A percentile compares a stretch with the other conserved stretches of the same genome.
Evolutionary conservation across 2,329 filamentous ascomycete genomes (phyloP).

Genomic region (Colletotrichum coccodes): DNA sequence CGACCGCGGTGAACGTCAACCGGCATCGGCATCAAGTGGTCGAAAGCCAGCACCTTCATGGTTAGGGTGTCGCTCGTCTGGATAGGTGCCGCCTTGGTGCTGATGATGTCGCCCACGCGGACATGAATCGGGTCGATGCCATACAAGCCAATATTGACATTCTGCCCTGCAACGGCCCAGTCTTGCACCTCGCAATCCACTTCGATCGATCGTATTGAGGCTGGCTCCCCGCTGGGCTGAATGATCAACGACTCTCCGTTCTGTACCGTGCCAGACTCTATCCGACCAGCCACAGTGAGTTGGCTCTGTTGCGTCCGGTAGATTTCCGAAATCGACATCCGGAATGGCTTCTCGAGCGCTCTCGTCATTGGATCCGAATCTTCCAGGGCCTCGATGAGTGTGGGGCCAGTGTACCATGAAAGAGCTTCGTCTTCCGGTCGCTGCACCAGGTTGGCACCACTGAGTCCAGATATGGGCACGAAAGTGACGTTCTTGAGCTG

Average conservation of each 20-base stretch:
- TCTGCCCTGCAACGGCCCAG: constrained; percentile 94
- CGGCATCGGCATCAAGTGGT: constrained; percentile 87
- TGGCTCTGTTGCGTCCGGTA: constrained; percentile 86
- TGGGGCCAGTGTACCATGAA: constrained; percentile 84
- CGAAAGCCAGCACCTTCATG: constrained; percentile 88
- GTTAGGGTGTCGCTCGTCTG: constrained; percentile 78
- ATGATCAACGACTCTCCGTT: constrained; percentile 82
- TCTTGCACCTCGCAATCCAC: constrained; percentile 78
- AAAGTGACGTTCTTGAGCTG: constrained; percentile 83
- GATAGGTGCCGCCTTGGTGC: constrained; percentile 74
- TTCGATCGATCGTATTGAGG: constrained; percentile 83
- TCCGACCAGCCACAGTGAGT: constrained; percentile 84
- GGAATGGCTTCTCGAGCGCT: constrained; percentile 80
- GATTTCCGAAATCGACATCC: constrained; percentile 88
- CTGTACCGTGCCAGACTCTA: constrained; percentile 87
- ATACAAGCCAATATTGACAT: constrained; percentile 82
- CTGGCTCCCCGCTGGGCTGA: constrained; percentile 84
- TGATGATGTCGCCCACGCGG: constrained; percentile 87
- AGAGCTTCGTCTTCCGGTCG: constrained; percentile 65
- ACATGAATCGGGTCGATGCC: constrained; percentile 89
- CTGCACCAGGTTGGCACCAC: constrained; percentile 84
- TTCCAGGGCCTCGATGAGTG: constrained; percentile 86
- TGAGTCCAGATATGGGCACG: constrained; percentile 88
- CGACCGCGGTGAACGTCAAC: constrained; percentile 90
- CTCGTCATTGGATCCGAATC: constrained; percentile 78